Percentiles rank a stretch among this genome's conserved stretches.
These are phyloP conservation scores for Sordariomycetes sp. DNA, from an alignment of 2,329 filamentous ascomycete genomes.

Conservation along the genomic window DNA sequence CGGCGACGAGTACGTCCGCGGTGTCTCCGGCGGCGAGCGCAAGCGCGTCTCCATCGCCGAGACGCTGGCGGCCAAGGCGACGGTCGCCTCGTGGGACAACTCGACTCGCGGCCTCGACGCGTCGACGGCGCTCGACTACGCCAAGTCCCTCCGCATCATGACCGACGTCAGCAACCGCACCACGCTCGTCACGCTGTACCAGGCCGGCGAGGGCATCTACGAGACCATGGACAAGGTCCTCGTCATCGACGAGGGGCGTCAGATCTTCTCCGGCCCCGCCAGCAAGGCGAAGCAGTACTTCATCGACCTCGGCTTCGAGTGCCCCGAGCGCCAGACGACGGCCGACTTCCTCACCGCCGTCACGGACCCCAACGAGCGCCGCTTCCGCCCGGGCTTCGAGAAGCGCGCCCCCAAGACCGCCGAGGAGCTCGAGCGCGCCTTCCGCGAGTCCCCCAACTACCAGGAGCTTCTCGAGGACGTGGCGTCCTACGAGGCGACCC, in stretches of 20 bases:
- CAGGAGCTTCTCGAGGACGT: conserved; percentile 15
- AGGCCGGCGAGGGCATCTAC: conserved; percentile 46
- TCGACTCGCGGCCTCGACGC: conserved; percentile 15
- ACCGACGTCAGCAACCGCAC: conserved; percentile 4
- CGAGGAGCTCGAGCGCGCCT: conserved; percentile 21
- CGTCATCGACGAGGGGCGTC: conserved; percentile 52
- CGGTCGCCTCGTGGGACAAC: conserved; percentile 17
- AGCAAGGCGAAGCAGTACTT: conserved; percentile 57
- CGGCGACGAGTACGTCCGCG: conserved; percentile 58
- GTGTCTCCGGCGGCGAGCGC: conserved; percentile 67
- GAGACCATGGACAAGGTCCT: conserved; percentile 56
- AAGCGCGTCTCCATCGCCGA: conserved; percentile 73
- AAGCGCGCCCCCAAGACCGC: conserved; percentile 18
- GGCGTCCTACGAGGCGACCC: conserved; percentile 11
- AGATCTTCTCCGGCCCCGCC: conserved; percentile 51
- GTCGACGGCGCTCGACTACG: conserved; percentile 5
- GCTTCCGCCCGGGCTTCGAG: conserved; percentile 18
- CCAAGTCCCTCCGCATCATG: conserved; percentile 4
- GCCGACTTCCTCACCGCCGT: conserved; percentile 57
- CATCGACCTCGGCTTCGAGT: conserved; percentile 56
- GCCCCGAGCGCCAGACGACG: conserved; percentile 57
- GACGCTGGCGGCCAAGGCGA: conserved; percentile 21
- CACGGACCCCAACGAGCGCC: conserved; percentile 22
- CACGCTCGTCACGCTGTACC: conserved; percentile 32
- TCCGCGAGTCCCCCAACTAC: conserved; percentile 16